A percentile compares a stretch with the other conserved stretches of the same genome.
These are phyloP conservation scores for Stropharia rugosoannulata DNA, from an alignment of 768 basidiomycete genomes.

Conservation along the genomic window DNA sequence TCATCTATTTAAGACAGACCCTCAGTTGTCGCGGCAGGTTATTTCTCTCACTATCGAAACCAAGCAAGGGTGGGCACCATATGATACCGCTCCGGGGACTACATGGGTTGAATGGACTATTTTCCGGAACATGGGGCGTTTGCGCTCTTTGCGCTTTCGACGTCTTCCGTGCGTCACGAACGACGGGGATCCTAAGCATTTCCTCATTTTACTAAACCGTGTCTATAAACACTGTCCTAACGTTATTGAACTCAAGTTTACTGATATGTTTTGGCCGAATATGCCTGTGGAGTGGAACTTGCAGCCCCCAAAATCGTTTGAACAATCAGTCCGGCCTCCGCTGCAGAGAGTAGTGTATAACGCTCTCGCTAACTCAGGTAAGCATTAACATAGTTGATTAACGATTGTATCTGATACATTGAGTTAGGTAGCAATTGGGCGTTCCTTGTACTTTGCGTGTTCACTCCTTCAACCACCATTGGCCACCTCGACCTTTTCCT, in stretches of 20 bases:
- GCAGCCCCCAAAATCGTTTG: not conserved
- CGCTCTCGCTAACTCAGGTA: constrained; percentile 1
- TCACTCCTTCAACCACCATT: not conserved
- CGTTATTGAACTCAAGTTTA: not conserved
- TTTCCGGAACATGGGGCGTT: not conserved
- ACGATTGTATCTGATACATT: not conserved
- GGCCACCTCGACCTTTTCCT: constrained; percentile 1
- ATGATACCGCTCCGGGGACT: not conserved
- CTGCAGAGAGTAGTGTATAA: not conserved
- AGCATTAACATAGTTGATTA: not conserved
- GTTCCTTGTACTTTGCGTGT: not conserved
- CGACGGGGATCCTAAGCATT: not conserved
- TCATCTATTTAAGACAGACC: not conserved
- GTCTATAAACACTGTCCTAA: constrained; percentile 4
- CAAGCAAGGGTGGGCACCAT: not conserved
- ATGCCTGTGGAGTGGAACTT: not conserved
- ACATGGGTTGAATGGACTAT: constrained; percentile 7
- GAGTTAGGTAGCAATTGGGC: constrained; percentile 1
- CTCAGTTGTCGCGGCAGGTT: not conserved
- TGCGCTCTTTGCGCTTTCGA: not conserved
- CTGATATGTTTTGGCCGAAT: not conserved
- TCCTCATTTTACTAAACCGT: constrained; percentile 1
- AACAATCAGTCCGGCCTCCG: not conserved
- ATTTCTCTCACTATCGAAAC: not conserved
- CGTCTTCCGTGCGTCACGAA: not conserved